Base-by-base conservation (phyloP, 805 yeast genomes). In the Yamadazyma endophytica region DNA sequence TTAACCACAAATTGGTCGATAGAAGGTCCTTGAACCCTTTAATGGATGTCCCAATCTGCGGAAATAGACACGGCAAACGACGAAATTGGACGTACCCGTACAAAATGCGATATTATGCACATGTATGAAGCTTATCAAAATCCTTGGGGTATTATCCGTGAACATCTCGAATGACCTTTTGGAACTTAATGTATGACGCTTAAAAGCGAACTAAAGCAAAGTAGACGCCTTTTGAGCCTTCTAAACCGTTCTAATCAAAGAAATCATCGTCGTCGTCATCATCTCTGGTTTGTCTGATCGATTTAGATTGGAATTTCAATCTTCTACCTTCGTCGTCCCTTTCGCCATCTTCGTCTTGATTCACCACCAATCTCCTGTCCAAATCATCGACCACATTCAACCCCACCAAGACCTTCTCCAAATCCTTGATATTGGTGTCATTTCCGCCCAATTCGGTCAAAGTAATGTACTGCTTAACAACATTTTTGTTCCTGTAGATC, bases 381-480 rank as follows among this genome's bases (percentile, higher is more conserved):
- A 68, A 61, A 26, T 69, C 75, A 35, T 71, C 66, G 2, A 89
- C 76, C 0, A 89, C 85, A 2, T 76, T 79, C 5, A 77, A 58
- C 28, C 70, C 74, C 26, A 86, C 83, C 47, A 90, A 57, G 11
- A 85, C 71, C 29, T 64, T 64, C 56, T 89, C 97, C 26, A 92
- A 47, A 54, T 92, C 97, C 26, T 60, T 58, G 17, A 77, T 26
- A 11, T 61, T 73, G 2, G 95, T 77, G 28, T 82, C 77, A 52
- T 81, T 82, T 3, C 98, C 98, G 7, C 95, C 96, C 27, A 92
- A 52, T 46, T 81, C 77, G 4, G 82, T 71, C 49, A 90, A 65
- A 0, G 97, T 90, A 8, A 92, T 75, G 47, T 66, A 75, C 52
- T 92, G 97, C 52, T 80, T 82, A 15, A 80, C 62, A 6, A 94